Conservation (phyloP, 116 monocot species). For the Papilionanthe hybrid region DNA sequence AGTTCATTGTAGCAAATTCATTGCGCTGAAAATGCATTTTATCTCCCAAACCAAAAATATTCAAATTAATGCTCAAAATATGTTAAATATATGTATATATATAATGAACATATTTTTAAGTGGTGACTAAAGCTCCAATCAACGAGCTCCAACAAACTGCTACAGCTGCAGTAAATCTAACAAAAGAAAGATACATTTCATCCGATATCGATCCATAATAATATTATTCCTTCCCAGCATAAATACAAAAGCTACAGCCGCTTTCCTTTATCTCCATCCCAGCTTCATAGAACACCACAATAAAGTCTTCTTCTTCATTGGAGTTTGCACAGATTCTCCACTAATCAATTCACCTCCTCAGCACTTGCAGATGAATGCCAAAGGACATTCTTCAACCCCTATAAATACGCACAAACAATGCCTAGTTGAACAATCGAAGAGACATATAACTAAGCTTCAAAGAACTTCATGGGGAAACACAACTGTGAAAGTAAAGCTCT, state of each 20-base stretch:
- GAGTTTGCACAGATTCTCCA: constrained; percentile 5
- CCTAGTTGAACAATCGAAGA: not conserved
- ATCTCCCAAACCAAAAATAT: too few species aligned
- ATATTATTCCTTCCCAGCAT: constrained; percentile 1
- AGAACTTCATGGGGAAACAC: constrained; percentile 22
- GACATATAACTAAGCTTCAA: not conserved
- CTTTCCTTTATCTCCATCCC: not conserved
- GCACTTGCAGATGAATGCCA: not conserved
- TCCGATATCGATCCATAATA: too few species aligned
- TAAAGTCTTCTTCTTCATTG: constrained; percentile 6
- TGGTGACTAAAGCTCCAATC: too few species aligned
- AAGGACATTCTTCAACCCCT: not conserved
- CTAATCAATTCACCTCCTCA: not conserved
- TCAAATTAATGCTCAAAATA: too few species aligned
- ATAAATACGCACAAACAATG: not conserved
- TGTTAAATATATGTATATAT: too few species aligned
- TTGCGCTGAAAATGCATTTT: too few species aligned
- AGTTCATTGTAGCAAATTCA: too few species aligned
- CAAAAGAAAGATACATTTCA: too few species aligned
- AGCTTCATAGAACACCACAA: not conserved
- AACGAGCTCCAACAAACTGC: too few species aligned
- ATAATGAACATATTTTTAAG: too few species aligned
- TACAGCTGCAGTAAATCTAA: too few species aligned
- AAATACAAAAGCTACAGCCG: constrained; percentile 1
- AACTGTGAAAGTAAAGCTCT: constrained; percentile 12